These are phyloP conservation scores for Penicillium sclerotigenum DNA, from an alignment of 2,329 filamentous ascomycete genomes.

Conservation along the genomic window DNA sequence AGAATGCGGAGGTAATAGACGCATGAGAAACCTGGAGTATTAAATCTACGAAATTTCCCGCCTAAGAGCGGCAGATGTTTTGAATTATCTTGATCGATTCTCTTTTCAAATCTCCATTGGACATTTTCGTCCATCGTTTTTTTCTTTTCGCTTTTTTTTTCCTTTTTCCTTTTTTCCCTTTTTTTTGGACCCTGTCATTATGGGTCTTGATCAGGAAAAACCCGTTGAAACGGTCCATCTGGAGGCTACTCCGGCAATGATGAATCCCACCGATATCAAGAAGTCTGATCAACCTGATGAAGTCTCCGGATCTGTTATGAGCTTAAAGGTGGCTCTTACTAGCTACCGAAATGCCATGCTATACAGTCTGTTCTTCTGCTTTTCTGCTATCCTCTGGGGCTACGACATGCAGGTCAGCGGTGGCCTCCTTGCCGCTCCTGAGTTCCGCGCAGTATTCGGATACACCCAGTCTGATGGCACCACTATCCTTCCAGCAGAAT, in stretches of 20 bases:
- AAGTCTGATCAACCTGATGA: not conserved
- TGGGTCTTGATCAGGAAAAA: conserved; percentile 5
- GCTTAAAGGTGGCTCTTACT: not conserved
- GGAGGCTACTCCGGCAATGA: not conserved
- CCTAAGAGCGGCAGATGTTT: not conserved
- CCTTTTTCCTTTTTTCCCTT: no score
- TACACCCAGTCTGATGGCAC: conserved; percentile 9
- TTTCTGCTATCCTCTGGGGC: conserved; percentile 9
- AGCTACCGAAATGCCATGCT: conserved; percentile 2
- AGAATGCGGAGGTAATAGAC: conserved; percentile 2
- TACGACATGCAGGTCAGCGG: conserved; percentile 11
- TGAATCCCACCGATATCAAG: not conserved
- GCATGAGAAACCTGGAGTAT: not conserved
- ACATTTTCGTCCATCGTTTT: not conserved
- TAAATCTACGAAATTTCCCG: not conserved
- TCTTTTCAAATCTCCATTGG: not conserved
- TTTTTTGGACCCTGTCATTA: not conserved
- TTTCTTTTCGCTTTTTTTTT: not conserved
- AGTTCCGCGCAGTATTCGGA: conserved; percentile 11
- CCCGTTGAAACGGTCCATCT: conserved; percentile 4
- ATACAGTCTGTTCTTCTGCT: conserved; percentile 11
- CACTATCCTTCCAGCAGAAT: conserved; percentile 7
- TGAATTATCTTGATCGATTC: not conserved
- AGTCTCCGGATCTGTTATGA: not conserved
- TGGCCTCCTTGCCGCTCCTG: conserved; percentile 6